phyloP scores from a whole-genome alignment of 2,329 filamentous ascomycete species.

The Fusarium sambucinum region DNA sequence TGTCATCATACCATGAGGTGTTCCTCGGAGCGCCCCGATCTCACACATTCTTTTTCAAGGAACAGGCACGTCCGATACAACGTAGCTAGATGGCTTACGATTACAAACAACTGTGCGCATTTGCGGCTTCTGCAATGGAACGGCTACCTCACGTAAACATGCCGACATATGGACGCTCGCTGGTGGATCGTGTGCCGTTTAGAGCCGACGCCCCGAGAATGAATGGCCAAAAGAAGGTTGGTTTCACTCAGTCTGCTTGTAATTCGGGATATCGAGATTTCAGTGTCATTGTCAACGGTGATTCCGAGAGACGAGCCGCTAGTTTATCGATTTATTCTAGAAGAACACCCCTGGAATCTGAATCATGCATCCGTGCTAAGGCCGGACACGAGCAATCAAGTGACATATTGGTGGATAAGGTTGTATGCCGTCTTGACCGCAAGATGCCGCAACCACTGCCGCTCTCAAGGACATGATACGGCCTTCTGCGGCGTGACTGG shows the following conservation, averaged over 20 bases:
- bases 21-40: constrained; percentile 33
- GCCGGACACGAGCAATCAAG: not conserved
- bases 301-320: constrained; percentile 22
- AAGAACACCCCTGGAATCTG: constrained; percentile 9
- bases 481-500: constrained; percentile 29
- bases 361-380: not conserved
- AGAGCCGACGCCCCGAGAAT: constrained; percentile 3
- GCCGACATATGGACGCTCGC: constrained; percentile 8
- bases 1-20: constrained; percentile 25
- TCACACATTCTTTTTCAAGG: not conserved
- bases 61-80: not conserved
- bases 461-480: constrained; percentile 3
- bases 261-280: not conserved
- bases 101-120: not conserved
- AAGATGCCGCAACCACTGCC: constrained; percentile 32
- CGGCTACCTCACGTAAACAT: constrained; percentile 23
- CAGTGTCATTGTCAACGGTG: not conserved
- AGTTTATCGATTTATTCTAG: constrained; percentile 5
- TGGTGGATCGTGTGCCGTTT: not conserved
- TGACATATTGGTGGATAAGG: not conserved
- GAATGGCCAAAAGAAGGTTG: not conserved
- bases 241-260: not conserved
- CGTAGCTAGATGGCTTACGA: constrained; percentile 13
- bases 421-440: constrained; percentile 20
- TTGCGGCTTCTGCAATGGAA: constrained; percentile 9